These are phyloP conservation scores for Venturia aucupariae DNA, from an alignment of 2,329 filamentous ascomycete genomes.

Conservation along the genomic window DNA sequence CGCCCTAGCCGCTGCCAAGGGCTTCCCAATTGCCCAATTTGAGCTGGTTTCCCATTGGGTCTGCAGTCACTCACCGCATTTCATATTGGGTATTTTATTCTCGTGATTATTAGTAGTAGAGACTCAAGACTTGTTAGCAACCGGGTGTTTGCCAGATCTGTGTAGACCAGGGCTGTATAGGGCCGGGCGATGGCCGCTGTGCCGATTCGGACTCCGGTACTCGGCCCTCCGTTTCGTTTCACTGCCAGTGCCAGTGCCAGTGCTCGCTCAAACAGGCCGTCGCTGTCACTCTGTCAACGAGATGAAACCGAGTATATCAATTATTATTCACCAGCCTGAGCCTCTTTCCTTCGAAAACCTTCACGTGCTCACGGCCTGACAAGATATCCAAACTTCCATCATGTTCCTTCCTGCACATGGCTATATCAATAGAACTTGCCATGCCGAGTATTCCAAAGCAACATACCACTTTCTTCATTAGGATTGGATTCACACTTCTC, in stretches of 20 bases:
- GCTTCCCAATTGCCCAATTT: not conserved
- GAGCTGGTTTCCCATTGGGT: not conserved
- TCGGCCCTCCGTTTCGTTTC: not conserved
- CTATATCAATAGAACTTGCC: too few species aligned
- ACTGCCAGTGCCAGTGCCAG: too few species aligned
- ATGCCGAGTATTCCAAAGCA: not conserved
- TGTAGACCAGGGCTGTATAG: not conserved
- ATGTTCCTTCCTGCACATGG: too few species aligned
- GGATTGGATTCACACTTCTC: not conserved
- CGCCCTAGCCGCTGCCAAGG: constrained; percentile 3
- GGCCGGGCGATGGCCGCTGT: not conserved
- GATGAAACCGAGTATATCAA: not conserved
- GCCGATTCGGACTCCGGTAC: not conserved
- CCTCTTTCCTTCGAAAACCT: too few species aligned
- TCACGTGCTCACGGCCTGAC: too few species aligned
- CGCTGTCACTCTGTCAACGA: not conserved
- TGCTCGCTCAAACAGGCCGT: not conserved
- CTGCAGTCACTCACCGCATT: not conserved
- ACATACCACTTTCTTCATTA: not conserved
- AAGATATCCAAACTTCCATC: too few species aligned
- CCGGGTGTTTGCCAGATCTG: constrained; percentile 5
- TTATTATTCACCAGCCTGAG: too few species aligned
- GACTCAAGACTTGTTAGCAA: not conserved
- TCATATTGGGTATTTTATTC: not conserved
- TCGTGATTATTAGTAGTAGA: too few species aligned